phyloP scores from a whole-genome alignment of 169 alveolate genomes.

The Babesia divergens region DNA sequence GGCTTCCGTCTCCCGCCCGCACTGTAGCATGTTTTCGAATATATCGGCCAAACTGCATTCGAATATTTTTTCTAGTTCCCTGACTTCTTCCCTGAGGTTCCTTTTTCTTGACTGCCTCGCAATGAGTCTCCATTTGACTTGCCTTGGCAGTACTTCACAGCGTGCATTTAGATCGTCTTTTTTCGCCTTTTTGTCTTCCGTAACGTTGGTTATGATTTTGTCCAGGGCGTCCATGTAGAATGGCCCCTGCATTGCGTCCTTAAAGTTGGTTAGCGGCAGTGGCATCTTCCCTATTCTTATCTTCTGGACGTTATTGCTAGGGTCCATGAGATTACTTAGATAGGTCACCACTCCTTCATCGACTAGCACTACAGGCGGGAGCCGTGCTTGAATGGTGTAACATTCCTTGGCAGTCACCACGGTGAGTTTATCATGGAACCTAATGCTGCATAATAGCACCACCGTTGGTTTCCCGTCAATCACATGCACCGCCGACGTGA shows the following conservation, averaged over 20 bases:
- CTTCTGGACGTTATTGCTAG: constrained; percentile 19
- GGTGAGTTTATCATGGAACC: not conserved
- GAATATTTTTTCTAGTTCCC: constrained; percentile 5
- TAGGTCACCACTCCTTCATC: constrained; percentile 16
- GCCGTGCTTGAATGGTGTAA: not conserved
- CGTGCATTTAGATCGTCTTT: not conserved
- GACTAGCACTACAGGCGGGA: constrained; percentile 2
- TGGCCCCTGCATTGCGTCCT: not conserved
- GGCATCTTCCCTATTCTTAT: constrained; percentile 1
- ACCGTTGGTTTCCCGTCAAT: not conserved
- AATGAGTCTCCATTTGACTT: constrained; percentile 16
- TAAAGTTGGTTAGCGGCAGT: constrained; percentile 7
- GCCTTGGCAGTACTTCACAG: constrained; percentile 3
- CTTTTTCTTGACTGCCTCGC: constrained; percentile 34
- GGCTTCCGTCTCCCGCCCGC: constrained; percentile 8
- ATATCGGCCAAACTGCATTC: not conserved
- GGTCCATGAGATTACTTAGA: not conserved
- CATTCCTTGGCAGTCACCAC: not conserved
- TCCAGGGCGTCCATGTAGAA: constrained; percentile 8
- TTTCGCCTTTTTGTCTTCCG: not conserved
- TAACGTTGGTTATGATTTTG: not conserved
- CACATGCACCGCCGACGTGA: not conserved
- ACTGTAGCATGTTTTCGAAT: constrained; percentile 7
- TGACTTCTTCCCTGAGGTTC: constrained; percentile 15
- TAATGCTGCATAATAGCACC: constrained; percentile 8